Conservation (phyloP, 768 basidiomycete species). For the Candolleomyces aberdarensis region DNA sequence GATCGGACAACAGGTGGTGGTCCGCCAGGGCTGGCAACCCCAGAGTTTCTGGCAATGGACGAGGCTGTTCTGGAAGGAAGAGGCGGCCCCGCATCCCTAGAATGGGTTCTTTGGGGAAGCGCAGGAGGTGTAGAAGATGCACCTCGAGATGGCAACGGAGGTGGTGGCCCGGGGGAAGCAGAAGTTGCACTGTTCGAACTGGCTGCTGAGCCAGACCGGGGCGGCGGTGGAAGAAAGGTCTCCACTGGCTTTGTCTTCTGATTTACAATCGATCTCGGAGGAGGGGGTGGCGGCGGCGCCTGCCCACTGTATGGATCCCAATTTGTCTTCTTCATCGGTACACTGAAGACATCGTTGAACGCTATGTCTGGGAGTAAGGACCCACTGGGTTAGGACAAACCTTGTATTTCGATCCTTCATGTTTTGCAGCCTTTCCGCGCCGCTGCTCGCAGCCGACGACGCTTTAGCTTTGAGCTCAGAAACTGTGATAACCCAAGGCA, state of each 20-base stretch:
- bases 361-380: neutral
- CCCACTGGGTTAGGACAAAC: slow-evolving; percentile 20
- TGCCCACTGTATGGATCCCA: slow-evolving; percentile 61
- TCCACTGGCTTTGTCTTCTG: slow-evolving; percentile 27
- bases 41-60: slow-evolving; percentile 1
- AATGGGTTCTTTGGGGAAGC: slow-evolving; percentile 1
- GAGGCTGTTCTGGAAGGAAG: slow-evolving; percentile 7
- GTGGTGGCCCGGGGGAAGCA: slow-evolving; percentile 21
- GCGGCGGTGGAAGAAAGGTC: slow-evolving; percentile 36
- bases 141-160: slow-evolving; percentile 20
- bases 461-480: slow-evolving; percentile 69
- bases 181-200: slow-evolving; percentile 13
- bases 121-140: slow-evolving; percentile 9
- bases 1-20: slow-evolving; percentile 16
- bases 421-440: slow-evolving; percentile 48
- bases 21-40: slow-evolving; percentile 11
- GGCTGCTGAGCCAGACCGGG: slow-evolving; percentile 23
- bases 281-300: slow-evolving; percentile 49
- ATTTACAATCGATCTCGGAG: slow-evolving; percentile 32
- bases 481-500: slow-evolving; percentile 32
- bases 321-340: slow-evolving; percentile 56
- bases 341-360: slow-evolving; percentile 28
- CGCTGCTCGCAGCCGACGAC: slow-evolving; percentile 53
- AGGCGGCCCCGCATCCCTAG: slow-evolving; percentile 5
- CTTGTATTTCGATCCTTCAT: slow-evolving; percentile 56